Percentiles rank a stretch among this genome's conserved stretches.
phyloP scores from a whole-genome alignment of 257 asterid species.

The Avicennia marina region DNA sequence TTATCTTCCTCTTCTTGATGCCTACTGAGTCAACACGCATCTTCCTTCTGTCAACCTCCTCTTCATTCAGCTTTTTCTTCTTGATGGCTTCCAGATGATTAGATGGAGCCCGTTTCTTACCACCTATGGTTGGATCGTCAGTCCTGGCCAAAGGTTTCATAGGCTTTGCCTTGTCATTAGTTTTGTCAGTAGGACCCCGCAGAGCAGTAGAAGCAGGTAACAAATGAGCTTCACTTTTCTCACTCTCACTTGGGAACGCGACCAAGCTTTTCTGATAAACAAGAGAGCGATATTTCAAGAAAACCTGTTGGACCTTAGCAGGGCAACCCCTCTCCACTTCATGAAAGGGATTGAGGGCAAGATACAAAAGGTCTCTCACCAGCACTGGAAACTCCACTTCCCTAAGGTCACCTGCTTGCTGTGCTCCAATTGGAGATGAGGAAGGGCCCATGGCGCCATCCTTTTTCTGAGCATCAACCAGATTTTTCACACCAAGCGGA shows the following conservation, averaged over 20 bases:
- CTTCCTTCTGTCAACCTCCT: slow-evolving; percentile 25
- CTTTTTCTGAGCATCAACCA: slow-evolving; percentile 25
- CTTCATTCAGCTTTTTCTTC: slow-evolving; percentile 46
- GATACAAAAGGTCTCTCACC: slow-evolving; percentile 52
- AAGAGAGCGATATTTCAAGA: slow-evolving; percentile 68
- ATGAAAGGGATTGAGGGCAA: slow-evolving; percentile 71
- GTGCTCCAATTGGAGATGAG: slow-evolving; percentile 27
- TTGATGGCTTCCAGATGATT: slow-evolving; percentile 62
- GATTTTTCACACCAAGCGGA: slow-evolving; percentile 20
- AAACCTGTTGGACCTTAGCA: slow-evolving; percentile 27
- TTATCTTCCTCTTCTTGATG: slow-evolving; percentile 38
- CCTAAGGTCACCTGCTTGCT: slow-evolving; percentile 19
- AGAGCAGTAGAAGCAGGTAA: slow-evolving; percentile 22
- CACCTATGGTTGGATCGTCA: slow-evolving; percentile 71
- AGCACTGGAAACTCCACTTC: slow-evolving; percentile 33
- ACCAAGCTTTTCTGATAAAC: slow-evolving; percentile 81
- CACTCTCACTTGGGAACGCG: slow-evolving; percentile 36
- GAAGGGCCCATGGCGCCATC: slow-evolving; percentile 13
- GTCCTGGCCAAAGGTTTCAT: slow-evolving; percentile 42
- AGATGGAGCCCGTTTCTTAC: slow-evolving; percentile 67
- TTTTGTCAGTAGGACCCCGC: slow-evolving; percentile 29
- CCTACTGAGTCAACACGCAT: slow-evolving; percentile 13
- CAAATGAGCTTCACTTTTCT: slow-evolving; percentile 33
- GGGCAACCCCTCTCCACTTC: slow-evolving; percentile 39
- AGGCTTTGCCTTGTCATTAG: slow-evolving; percentile 42